Evolutionary conservation across 1,284 basidiomycete species (phyloP).

Genomic region (Apiotrichum siamense): DNA sequence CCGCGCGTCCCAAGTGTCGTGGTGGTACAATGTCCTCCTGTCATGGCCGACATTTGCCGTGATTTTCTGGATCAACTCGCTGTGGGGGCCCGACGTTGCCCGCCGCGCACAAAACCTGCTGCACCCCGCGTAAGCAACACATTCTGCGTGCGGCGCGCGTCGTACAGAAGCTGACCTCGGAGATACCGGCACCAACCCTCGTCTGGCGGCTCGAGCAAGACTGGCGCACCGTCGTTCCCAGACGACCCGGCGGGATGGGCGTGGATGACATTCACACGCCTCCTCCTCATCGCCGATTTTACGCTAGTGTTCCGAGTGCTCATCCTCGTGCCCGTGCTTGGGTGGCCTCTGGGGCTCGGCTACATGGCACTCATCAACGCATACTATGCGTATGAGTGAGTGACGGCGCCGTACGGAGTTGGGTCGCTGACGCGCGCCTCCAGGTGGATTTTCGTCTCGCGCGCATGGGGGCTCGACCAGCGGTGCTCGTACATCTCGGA

Average conservation of each 20-base stretch:
- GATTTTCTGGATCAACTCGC: constrained; percentile 46
- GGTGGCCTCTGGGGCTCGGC: constrained; percentile 24
- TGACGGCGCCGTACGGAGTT: background rate
- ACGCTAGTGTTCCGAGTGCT: constrained; percentile 40
- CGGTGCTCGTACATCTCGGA: constrained; percentile 38
- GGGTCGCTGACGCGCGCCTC: background rate
- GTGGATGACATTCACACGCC: constrained; percentile 30
- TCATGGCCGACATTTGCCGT: constrained; percentile 45
- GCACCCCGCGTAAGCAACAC: constrained; percentile 35
- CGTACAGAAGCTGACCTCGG: background rate
- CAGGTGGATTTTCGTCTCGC: constrained; percentile 39
- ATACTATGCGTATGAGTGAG: constrained; percentile 48
- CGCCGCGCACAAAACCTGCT: constrained; percentile 37
- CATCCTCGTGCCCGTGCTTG: constrained; percentile 39
- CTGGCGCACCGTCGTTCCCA: background rate
- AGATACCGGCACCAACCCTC: constrained; percentile 39
- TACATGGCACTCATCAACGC: constrained; percentile 45
- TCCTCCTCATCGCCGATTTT: constrained; percentile 45
- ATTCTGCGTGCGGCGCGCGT: background rate
- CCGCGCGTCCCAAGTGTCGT: constrained; percentile 28
- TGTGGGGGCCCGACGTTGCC: constrained; percentile 43
- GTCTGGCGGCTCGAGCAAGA: constrained; percentile 1
- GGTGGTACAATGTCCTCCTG: constrained; percentile 45
- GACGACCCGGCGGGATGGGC: constrained; percentile 19
- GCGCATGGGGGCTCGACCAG: constrained; percentile 37